A percentile compares a stretch with the other conserved stretches of the same genome.
phyloP scores from a whole-genome alignment of 208 protist species.

The Crithidia fasciculata region DNA sequence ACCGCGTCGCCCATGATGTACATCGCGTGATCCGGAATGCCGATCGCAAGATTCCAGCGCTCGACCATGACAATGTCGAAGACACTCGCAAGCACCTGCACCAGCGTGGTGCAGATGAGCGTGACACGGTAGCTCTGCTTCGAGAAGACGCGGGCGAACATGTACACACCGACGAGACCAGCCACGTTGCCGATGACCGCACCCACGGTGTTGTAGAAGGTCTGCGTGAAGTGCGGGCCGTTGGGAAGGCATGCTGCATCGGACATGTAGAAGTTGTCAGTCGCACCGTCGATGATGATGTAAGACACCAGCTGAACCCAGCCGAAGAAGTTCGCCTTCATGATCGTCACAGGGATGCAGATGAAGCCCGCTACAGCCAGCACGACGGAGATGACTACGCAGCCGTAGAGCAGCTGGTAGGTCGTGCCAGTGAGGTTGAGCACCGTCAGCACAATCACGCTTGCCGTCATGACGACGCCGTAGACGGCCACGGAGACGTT shows the following conservation, averaged over 20 bases:
- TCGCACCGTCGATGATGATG: constrained; percentile 48
- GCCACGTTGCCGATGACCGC: constrained; percentile 47
- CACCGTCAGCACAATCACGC: constrained; percentile 39
- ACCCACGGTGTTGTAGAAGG: constrained; percentile 53
- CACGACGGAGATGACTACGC: constrained; percentile 37
- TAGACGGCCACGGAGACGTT: constrained; percentile 40
- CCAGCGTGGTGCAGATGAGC: constrained; percentile 53
- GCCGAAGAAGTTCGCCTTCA: constrained; percentile 4
- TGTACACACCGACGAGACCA: constrained; percentile 48
- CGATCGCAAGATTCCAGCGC: constrained; percentile 62
- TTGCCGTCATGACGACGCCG: constrained; percentile 39
- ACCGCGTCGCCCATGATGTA: constrained; percentile 75
- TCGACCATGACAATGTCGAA: constrained; percentile 75
- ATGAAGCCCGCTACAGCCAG: background rate
- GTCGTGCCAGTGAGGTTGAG: constrained; percentile 41
- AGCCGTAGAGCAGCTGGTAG: constrained; percentile 36
- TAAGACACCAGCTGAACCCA: constrained; percentile 46
- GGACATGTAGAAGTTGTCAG: constrained; percentile 59
- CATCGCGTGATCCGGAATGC: constrained; percentile 62
- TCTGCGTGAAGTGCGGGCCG: constrained; percentile 53
- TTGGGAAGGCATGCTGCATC: constrained; percentile 38
- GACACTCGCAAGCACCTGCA: constrained; percentile 47
- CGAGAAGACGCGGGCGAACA: constrained; percentile 51
- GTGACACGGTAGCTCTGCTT: constrained; percentile 56
- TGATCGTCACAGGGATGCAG: background rate